phyloP scores from a whole-genome alignment of 108 stramenopile genomes.

The Cyclotella distinguenda region DNA sequence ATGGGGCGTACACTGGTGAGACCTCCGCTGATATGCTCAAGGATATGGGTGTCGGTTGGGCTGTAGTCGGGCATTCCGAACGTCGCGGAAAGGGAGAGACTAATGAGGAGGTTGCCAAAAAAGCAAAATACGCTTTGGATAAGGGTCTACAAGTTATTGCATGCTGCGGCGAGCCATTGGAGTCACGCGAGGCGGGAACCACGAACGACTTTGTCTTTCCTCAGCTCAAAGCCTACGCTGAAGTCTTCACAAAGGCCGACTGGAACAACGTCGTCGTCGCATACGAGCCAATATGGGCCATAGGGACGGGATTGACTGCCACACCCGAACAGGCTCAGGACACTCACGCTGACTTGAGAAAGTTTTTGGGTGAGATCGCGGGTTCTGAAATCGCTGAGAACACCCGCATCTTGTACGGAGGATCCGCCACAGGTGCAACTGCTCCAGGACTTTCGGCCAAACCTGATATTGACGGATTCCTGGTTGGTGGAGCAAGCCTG shows the following conservation, averaged over 20 bases:
- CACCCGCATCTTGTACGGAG: constrained; percentile 94
- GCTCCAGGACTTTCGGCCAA: constrained; percentile 92
- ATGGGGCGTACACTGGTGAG: constrained; percentile 97
- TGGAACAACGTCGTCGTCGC: constrained; percentile 90
- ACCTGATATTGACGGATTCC: constrained; percentile 99
- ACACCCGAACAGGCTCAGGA: constrained; percentile 97
- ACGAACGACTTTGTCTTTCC: constrained; percentile 97
- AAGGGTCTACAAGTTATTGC: constrained; percentile 94
- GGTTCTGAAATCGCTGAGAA: constrained; percentile 85
- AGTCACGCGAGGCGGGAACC: constrained; percentile 93
- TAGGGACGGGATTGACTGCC: constrained; percentile 96
- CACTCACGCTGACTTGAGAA: constrained; percentile 82
- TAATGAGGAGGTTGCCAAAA: constrained; percentile 87
- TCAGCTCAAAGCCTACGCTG: constrained; percentile 96
- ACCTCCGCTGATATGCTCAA: constrained; percentile 95
- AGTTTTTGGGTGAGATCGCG: constrained; percentile 84
- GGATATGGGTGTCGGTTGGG: constrained; percentile 95
- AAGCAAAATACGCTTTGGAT: constrained; percentile 93
- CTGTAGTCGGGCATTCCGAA: constrained; percentile 95
- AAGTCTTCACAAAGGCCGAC: constrained; percentile 80
- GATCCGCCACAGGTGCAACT: constrained; percentile 87
- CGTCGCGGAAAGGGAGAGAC: constrained; percentile 95
- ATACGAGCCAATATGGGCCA: constrained; percentile 98
- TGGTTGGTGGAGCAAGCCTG: constrained; percentile 98
- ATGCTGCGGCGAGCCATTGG: constrained; percentile 98